Evolutionary conservation across 1,139 yeast species (phyloP), one percentile per base, ranked within the genome.

Genomic region (Suhomyces anneliseae): DNA sequence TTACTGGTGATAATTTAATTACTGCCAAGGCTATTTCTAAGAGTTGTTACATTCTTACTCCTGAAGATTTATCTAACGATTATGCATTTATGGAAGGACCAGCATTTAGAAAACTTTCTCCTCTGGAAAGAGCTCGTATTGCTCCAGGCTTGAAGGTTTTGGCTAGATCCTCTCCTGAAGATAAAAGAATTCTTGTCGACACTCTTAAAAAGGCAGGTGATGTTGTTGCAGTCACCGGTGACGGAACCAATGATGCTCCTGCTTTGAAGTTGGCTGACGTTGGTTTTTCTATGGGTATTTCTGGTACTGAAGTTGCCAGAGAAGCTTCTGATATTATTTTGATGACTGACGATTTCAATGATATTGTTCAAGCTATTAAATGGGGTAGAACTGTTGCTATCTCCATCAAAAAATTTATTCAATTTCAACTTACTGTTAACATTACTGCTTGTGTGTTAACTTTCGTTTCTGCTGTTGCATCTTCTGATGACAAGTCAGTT

Each of bases 341-440:
- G 59, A 90, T 90, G 95, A 90, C 95, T 35, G 99, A 93, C 70
- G 96, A 93, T 71, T 93, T 93, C 62, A 78, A 92, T 8, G 93
- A 95, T 47, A 93, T 93, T 65, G 98, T 93, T 43, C 90, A 90
- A 66, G 99, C 99, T n/a, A 89, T 93, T 61, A 89, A 90, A 69
- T 95, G 99, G 99, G 99, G 99, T 48, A 82, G 99, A 67, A 92
- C 98, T 45, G 99, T 95, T 52, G 87, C 96, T 15, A 85, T 87
- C 34, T 90, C 98, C 2, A 95, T 93, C 62, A 90, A 90, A 67
- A 93, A 93, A 67, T 93, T 93, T 62, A 85, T 93, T 64, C 99
- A 92, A 69, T 93, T 93, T 68, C 99, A 93, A 69, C 76, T 93
- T 58, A 93, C 99, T 4, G 99, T 93, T 47, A 95, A 93, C 62